These are phyloP conservation scores for Spencermartinsiella ligniputridi DNA, from an alignment of 1,139 yeast genomes.

Conservation along the genomic window DNA sequence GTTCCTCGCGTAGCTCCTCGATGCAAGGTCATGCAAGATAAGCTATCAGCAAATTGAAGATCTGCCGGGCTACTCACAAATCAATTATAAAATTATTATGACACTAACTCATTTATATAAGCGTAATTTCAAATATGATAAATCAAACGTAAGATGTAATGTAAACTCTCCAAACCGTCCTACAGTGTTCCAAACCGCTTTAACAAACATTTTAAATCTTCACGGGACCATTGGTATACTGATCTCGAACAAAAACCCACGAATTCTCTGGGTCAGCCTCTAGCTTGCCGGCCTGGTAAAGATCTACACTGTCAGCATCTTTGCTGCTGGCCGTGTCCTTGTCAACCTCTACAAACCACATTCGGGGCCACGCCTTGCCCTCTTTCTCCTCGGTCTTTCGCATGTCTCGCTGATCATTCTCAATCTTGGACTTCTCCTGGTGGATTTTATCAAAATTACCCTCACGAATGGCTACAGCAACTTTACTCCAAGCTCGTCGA, in stretches of 20 bases:
- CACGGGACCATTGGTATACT: slow-evolving; percentile 23
- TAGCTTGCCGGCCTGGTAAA: slow-evolving; percentile 12
- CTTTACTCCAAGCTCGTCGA: slow-evolving; percentile 80
- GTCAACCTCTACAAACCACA: slow-evolving; percentile 55
- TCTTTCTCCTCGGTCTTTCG: slow-evolving; percentile 65
- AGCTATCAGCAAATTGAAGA: too few species aligned
- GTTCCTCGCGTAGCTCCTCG: too few species aligned
- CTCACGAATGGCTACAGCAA: slow-evolving; percentile 76
- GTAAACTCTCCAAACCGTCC: too few species aligned
- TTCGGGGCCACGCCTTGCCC: slow-evolving; percentile 62
- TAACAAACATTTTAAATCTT: slow-evolving; percentile 22
- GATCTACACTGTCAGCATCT: slow-evolving; percentile 17
- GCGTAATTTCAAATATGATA: too few species aligned
- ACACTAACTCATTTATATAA: too few species aligned
- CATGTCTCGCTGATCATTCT: slow-evolving; percentile 75
- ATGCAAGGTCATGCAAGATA: too few species aligned
- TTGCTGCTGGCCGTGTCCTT: slow-evolving; percentile 21
- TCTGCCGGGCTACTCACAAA: too few species aligned
- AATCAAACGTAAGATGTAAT: too few species aligned
- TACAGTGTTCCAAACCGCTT: too few species aligned
- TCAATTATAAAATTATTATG: too few species aligned
- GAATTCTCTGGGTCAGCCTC: slow-evolving; percentile 23
- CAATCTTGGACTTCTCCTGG: slow-evolving; percentile 69
- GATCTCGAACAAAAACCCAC: slow-evolving; percentile 29
- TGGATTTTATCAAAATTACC: slow-evolving; percentile 74